phyloP scores from a whole-genome alignment of 73 alveolate genomes.

The Uronychia setigera region DNA sequence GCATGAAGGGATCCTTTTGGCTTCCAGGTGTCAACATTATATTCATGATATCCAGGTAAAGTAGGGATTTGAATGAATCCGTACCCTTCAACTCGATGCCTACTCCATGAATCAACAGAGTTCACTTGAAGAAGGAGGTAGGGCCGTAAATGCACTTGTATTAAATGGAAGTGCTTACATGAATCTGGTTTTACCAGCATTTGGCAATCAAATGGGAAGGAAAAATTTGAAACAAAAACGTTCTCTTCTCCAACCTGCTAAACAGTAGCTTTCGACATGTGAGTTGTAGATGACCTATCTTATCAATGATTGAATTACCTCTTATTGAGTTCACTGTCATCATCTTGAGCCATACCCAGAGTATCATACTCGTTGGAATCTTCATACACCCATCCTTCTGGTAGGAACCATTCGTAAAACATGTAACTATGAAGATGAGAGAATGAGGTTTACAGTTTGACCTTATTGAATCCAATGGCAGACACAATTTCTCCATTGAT shows the following conservation, averaged over 20 bases:
- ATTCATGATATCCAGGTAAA: slow-evolving; percentile 73
- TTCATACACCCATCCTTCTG: slow-evolving; percentile 65
- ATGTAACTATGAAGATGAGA: not conserved
- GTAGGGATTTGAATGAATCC: slow-evolving; percentile 72
- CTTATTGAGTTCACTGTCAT: slow-evolving; percentile 24
- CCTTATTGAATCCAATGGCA: slow-evolving; percentile 29
- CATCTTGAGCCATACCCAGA: slow-evolving; percentile 8
- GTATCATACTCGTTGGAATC: slow-evolving; percentile 40
- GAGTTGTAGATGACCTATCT: slow-evolving; percentile 24
- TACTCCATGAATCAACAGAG: slow-evolving; percentile 69
- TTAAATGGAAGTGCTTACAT: slow-evolving; percentile 17
- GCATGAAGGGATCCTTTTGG: slow-evolving; percentile 68
- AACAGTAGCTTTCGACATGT: slow-evolving; percentile 44
- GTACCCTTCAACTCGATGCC: slow-evolving; percentile 78
- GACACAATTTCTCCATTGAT: slow-evolving; percentile 54
- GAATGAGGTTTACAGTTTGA: slow-evolving; percentile 13
- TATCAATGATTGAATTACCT: not conserved
- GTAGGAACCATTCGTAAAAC: slow-evolving; percentile 21
- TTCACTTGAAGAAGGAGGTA: slow-evolving; percentile 65
- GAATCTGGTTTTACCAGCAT: slow-evolving; percentile 14
- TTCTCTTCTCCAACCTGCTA: slow-evolving; percentile 32
- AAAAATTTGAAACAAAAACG: slow-evolving; percentile 35
- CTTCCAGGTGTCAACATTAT: slow-evolving; percentile 65
- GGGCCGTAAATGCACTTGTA: slow-evolving; percentile 42
- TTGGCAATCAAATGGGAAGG: slow-evolving; percentile 67